Percentiles rank a stretch among this genome's conserved stretches.
Evolutionary conservation across 2,329 filamentous ascomycete species (phyloP).

Genomic region (Stagonosporopsis vannaccii): DNA sequence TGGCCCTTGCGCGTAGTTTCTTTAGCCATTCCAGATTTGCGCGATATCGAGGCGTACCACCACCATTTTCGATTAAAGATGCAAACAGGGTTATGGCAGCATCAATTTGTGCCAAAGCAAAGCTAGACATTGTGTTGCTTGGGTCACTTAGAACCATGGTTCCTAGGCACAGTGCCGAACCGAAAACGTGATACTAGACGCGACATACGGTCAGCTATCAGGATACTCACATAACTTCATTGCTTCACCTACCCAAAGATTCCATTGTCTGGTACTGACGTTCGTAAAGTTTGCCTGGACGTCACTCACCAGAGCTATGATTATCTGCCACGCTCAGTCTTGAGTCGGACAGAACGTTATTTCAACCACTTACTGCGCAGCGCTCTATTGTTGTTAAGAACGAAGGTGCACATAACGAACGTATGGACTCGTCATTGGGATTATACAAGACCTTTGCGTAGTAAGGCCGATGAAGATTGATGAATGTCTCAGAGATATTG

Average conservation of each 20-base stretch:
- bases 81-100: slow-evolving; percentile 1
- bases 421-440: background rate
- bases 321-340: background rate
- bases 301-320: slow-evolving; percentile 1
- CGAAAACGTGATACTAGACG: slow-evolving; percentile 10
- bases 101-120: slow-evolving; percentile 6
- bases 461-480: slow-evolving; percentile 11
- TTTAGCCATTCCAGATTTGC: slow-evolving; percentile 6
- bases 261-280: slow-evolving; percentile 5
- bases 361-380: slow-evolving; percentile 1
- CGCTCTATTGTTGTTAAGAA: slow-evolving; percentile 10
- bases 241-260: background rate
- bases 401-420: background rate
- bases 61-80: slow-evolving; percentile 4
- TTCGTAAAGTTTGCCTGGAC: background rate
- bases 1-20: slow-evolving; percentile 3
- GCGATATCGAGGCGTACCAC: slow-evolving; percentile 5
- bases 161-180: slow-evolving; percentile 6
- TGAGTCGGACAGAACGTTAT: background rate
- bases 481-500: slow-evolving; percentile 9
- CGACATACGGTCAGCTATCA: background rate
- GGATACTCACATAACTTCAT: background rate
- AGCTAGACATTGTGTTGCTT: slow-evolving; percentile 2
- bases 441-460: slow-evolving; percentile 6
- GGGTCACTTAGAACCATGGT: slow-evolving; percentile 6